phyloP scores from a whole-genome alignment of 2,329 filamentous ascomycete species.

The Davidsoniella neocaledoniae region DNA sequence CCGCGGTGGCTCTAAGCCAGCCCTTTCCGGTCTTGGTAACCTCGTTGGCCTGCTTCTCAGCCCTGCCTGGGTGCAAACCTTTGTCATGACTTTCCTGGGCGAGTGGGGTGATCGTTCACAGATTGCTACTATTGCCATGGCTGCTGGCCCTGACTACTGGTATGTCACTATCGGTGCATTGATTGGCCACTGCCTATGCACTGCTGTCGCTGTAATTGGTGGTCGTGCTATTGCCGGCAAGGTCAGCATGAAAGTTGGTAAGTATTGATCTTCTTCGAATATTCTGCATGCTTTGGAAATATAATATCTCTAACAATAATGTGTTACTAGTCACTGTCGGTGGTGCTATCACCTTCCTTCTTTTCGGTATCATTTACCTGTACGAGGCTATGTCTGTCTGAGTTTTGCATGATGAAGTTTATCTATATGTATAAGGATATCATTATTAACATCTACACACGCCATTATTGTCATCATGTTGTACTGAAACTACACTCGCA shows the following conservation, averaged over 20 bases:
- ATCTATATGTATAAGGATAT: too few relatives aligned
- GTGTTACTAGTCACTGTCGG: conserved; percentile 64
- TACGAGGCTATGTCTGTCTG: conserved; percentile 55
- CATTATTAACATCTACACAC: too few relatives aligned
- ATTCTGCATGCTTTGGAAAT: not conserved
- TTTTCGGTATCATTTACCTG: conserved; percentile 85
- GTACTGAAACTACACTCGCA: too few relatives aligned
- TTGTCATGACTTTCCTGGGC: conserved; percentile 95
- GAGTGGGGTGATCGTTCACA: conserved; percentile 98
- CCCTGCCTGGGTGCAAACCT: conserved; percentile 96
- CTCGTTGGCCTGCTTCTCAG: conserved; percentile 75
- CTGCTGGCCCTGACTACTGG: conserved; percentile 95
- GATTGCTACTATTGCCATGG: conserved; percentile 98
- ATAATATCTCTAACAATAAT: conserved; percentile 5
- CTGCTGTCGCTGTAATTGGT: conserved; percentile 77
- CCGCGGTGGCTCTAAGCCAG: conserved; percentile 24
- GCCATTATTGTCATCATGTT: too few relatives aligned
- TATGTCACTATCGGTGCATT: conserved; percentile 89
- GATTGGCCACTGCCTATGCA: conserved; percentile 75
- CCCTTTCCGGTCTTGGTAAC: conserved; percentile 57
- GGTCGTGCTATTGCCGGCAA: conserved; percentile 81
- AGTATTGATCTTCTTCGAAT: conserved; percentile 27
- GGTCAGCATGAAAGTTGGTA: conserved; percentile 92
- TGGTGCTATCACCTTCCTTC: conserved; percentile 73
- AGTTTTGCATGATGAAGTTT: not conserved